Evolutionary conservation across 176 grass and related monocot species (phyloP), one percentile per base, ranked within the genome.

Genomic region (Oryza glumipatula): DNA sequence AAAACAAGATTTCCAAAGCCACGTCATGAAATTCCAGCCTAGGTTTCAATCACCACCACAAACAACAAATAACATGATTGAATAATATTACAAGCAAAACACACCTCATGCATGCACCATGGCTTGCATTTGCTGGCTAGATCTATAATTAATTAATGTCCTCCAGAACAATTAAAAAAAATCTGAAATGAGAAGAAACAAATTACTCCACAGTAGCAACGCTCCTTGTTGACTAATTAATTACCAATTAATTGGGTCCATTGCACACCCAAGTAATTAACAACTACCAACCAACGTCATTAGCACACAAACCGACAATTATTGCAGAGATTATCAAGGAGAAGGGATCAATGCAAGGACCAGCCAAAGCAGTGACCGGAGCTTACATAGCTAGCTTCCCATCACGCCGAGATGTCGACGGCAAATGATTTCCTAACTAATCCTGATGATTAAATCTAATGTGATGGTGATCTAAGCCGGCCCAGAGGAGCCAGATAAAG

Each of bases 401-500:
- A 41, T 33, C 72, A 68, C 63, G 46, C 45, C 0, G 15, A 64
- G 82, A 84, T 45, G 33, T 7, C 45, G 82, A 84, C 72, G 17
- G 11, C 30, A 76, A 76, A 10, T 11, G 6, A 52, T 84, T 68
- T 68, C 30, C 13, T 76, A 84, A 38, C 72, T 76, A 12, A 84
- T 76, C 63, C 46, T 9, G 3, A 19, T 46, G 32, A 76, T 76
- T 84, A 81, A n/a, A 82, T 28, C 61, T 76, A 84, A 82, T 54
- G 28, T 68, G 67, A 84, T 56, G 72, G 30, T 7, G 60, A 23
- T 52, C 82, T 67, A 67, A 36, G 61, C 21, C n/a, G 8, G 30
- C 19, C 45, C 72, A 68, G 63, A 35, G 52, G 35, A 24, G 3
- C 44, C 44, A 84, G 82, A 54, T 84, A 76, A 84, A 54, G 61